These are phyloP conservation scores for Aureobasidium pullulans DNA, from an alignment of 2,329 filamentous ascomycete species.

Conservation along the genomic window DNA sequence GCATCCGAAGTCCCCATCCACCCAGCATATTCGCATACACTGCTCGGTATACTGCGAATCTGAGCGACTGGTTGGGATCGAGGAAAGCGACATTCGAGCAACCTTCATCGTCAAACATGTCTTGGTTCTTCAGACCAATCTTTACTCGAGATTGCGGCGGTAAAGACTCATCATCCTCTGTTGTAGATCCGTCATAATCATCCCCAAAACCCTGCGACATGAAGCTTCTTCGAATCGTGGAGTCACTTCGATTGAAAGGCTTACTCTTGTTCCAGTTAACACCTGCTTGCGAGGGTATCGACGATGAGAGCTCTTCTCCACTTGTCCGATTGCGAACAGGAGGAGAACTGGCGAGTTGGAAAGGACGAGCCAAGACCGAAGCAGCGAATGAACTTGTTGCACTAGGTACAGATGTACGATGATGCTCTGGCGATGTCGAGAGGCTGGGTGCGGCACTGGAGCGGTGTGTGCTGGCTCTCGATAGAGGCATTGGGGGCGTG, in stretches of 20 bases:
- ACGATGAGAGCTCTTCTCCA: slow-evolving; percentile 35
- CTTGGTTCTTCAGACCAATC: slow-evolving; percentile 49
- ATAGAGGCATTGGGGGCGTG: slow-evolving; percentile 40
- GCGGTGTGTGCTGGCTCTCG: slow-evolving; percentile 32
- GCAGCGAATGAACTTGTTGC: slow-evolving; percentile 34
- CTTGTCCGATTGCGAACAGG: slow-evolving; percentile 24
- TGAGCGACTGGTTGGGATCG: slow-evolving; percentile 39
- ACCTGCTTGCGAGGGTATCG: slow-evolving; percentile 31
- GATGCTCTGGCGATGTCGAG: slow-evolving; percentile 36
- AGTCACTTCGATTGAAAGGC: slow-evolving; percentile 25
- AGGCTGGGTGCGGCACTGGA: slow-evolving; percentile 35
- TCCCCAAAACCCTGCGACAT: slow-evolving; percentile 19
- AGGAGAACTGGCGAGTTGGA: slow-evolving; percentile 33
- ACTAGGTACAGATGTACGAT: slow-evolving; percentile 26
- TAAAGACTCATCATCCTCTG: slow-evolving; percentile 29
- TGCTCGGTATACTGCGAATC: slow-evolving; percentile 47
- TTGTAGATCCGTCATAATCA: slow-evolving; percentile 26
- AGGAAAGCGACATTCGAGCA: slow-evolving; percentile 41
- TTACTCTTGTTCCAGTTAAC: slow-evolving; percentile 41
- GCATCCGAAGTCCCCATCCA: slow-evolving; percentile 50
- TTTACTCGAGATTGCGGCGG: slow-evolving; percentile 35
- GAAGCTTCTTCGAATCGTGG: slow-evolving; percentile 19
- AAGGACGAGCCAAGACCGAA: slow-evolving; percentile 33
- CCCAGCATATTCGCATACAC: slow-evolving; percentile 52
- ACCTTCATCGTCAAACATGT: slow-evolving; percentile 48